Evolutionary conservation across 345 rosid genomes (phyloP), one percentile per base, ranked within the genome.

Genomic region (Lepidium aucheri): DNA sequence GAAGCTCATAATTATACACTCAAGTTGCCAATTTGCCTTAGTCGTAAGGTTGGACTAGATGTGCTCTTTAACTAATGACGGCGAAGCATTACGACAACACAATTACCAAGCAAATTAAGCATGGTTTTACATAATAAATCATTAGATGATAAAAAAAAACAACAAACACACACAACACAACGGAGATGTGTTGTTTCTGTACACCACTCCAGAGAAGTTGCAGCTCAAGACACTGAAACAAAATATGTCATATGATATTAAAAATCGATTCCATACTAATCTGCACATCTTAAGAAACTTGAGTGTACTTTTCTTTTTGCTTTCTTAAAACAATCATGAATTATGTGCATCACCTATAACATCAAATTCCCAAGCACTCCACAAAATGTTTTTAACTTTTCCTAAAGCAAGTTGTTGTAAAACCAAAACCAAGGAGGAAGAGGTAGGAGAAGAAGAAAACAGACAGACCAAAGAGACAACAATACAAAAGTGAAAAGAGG

Each of bases 191-290:
- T 51, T 63, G 70, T 55, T 64, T 55, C 65, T 56, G 53, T 52
- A 55, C 60, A 60, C 60, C 65, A 40, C 7, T 64, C 76, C 65
- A 57, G 9, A 5, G 36, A 55, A 40, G 65, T 64, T 72, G 70
- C 76, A 63, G 70, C 59, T 63, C 70, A 72, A 47, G 70, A 16
- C 70, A 72, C 65, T 64, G 70, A 64, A 64, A 64, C 60, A 49
- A 57, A 53, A 55, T 34, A 46, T 55, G 51, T 63, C 30, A 63
- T 45, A 13, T 38, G 41, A 16, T 53, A 62, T 53, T 36, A 70
- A 36, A 35, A 69, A 2, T 16, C 44, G 49, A 69, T 32, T 3
- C 18, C 59, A 18, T 16, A 47, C 56, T 63, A 22, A 34, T 62
- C 55, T 47, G 7, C 69, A 18, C 64, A 54, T 63, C 12, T 55